Evolutionary conservation across 1,284 basidiomycete genomes (phyloP).

Genomic region (Ustilago esculenta): DNA sequence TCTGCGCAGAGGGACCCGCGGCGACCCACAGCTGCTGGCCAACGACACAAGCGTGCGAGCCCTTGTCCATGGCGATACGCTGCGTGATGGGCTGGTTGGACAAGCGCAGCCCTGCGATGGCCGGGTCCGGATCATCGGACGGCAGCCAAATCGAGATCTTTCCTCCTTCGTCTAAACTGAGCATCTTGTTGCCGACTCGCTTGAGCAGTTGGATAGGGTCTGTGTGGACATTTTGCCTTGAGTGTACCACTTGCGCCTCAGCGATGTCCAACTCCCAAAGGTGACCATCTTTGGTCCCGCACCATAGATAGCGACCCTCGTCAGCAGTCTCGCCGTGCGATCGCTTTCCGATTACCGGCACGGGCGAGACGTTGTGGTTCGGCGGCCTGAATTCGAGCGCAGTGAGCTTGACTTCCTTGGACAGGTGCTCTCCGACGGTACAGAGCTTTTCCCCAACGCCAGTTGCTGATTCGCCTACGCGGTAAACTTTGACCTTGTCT

Average conservation of each 20-base stretch:
- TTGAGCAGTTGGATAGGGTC: conserved; percentile 52
- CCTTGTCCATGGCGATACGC: conserved; percentile 60
- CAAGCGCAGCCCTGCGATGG: conserved; percentile 33
- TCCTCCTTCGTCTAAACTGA: conserved; percentile 62
- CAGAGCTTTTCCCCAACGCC: conserved; percentile 49
- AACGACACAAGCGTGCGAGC: conserved; percentile 43
- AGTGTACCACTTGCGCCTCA: conserved; percentile 38
- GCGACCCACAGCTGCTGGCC: conserved; percentile 64
- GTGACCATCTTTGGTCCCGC: conserved; percentile 57
- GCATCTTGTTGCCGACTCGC: conserved; percentile 56
- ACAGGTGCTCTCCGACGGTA: conserved; percentile 44
- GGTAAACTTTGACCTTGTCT: conserved; percentile 56
- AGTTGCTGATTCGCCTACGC: conserved; percentile 43
- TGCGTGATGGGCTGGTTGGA: conserved; percentile 57
- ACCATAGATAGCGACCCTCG: conserved; percentile 61
- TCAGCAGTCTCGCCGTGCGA: conserved; percentile 43
- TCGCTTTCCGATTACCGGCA: conserved; percentile 16
- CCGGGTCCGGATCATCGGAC: conserved; percentile 26
- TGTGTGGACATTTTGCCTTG: conserved; percentile 51
- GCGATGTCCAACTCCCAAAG: conserved; percentile 61
- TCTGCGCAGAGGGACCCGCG: conserved; percentile 19
- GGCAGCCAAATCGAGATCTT: conserved; percentile 63
- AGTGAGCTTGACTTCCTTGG: conserved; percentile 51
- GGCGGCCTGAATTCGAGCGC: conserved; percentile 50
- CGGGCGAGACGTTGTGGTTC: conserved; percentile 25